These are phyloP conservation scores for Oryza punctata DNA, from an alignment of 176 grass and related monocot genomes.

Conservation along the genomic window DNA sequence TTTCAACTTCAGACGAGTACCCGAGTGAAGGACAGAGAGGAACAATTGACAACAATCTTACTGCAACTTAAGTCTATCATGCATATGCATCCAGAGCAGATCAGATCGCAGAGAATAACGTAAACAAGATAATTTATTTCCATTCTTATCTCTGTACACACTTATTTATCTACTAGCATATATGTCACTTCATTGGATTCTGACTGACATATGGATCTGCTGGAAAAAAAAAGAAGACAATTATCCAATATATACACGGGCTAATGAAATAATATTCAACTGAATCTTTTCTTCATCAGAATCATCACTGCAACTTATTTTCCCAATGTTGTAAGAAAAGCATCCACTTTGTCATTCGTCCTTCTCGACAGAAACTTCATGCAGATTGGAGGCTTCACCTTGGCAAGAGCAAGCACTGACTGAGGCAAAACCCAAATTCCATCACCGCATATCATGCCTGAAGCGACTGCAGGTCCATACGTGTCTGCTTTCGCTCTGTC, in stretches of 20 bases:
- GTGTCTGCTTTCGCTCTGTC: slow-evolving; percentile 32
- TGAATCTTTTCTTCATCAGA: slow-evolving; percentile 12
- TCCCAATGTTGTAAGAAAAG: slow-evolving; percentile 12
- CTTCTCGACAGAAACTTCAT: slow-evolving; percentile 38
- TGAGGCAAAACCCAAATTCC: slow-evolving; percentile 26
- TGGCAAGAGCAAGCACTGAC: slow-evolving; percentile 38
- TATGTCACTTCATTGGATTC: neutral
- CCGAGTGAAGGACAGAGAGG: neutral
- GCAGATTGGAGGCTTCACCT: slow-evolving; percentile 42
- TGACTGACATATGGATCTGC: slow-evolving; percentile 9
- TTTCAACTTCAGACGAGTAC: neutral
- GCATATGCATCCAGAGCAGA: neutral
- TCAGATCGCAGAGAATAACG: neutral
- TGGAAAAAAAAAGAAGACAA: neutral
- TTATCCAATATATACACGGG: too few species aligned
- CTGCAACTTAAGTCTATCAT: neutral
- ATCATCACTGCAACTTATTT: neutral
- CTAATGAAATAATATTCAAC: neutral
- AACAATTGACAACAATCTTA: neutral
- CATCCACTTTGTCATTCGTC: slow-evolving; percentile 29
- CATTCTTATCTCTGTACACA: neutral
- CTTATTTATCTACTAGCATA: neutral
- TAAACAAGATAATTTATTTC: neutral
- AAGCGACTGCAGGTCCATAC: slow-evolving; percentile 30
- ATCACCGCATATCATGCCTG: slow-evolving; percentile 35